A percentile compares a stretch with the other conserved stretches of the same genome.
phyloP scores from a whole-genome alignment of 495 filamentous ascomycete genomes.

The Aspergillus kassunensis region DNA sequence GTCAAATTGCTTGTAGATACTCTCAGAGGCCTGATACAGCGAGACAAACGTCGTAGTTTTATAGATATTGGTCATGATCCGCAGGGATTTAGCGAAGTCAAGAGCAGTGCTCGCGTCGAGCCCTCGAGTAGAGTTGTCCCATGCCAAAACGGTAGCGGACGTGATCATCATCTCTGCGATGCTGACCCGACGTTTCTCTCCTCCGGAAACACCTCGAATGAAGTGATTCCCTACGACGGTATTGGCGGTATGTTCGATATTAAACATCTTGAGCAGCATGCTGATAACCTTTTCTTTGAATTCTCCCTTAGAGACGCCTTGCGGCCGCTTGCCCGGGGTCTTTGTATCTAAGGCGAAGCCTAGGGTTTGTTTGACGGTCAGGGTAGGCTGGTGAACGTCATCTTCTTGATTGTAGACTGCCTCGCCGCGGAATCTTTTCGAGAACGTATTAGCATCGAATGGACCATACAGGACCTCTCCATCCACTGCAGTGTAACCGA shows the following conservation, averaged over 20 bases:
- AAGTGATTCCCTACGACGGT: slow-evolving; percentile 80
- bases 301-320: slow-evolving; percentile 58
- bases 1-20: slow-evolving; percentile 82
- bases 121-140: slow-evolving; percentile 84
- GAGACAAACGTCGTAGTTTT: slow-evolving; percentile 76
- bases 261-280: slow-evolving; percentile 79
- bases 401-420: slow-evolving; percentile 85
- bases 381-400: slow-evolving; percentile 73
- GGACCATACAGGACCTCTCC: slow-evolving; percentile 80
- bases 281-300: slow-evolving; percentile 69
- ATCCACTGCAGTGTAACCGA: slow-evolving; percentile 70
- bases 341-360: slow-evolving; percentile 81
- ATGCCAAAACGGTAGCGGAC: slow-evolving; percentile 66
- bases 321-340: slow-evolving; percentile 66
- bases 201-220: slow-evolving; percentile 80
- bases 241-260: slow-evolving; percentile 76
- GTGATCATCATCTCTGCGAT: slow-evolving; percentile 62
- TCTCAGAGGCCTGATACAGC: slow-evolving; percentile 79
- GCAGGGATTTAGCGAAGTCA: slow-evolving; percentile 65
- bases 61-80: slow-evolving; percentile 75
- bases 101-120: slow-evolving; percentile 81
- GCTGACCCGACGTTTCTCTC: slow-evolving; percentile 66
- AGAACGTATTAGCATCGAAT: slow-evolving; percentile 56
- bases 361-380: slow-evolving; percentile 81
- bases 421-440: slow-evolving; percentile 71